These are phyloP conservation scores for Pleurostoma richardsiae DNA, from an alignment of 2,329 filamentous ascomycete species.

Conservation along the genomic window DNA sequence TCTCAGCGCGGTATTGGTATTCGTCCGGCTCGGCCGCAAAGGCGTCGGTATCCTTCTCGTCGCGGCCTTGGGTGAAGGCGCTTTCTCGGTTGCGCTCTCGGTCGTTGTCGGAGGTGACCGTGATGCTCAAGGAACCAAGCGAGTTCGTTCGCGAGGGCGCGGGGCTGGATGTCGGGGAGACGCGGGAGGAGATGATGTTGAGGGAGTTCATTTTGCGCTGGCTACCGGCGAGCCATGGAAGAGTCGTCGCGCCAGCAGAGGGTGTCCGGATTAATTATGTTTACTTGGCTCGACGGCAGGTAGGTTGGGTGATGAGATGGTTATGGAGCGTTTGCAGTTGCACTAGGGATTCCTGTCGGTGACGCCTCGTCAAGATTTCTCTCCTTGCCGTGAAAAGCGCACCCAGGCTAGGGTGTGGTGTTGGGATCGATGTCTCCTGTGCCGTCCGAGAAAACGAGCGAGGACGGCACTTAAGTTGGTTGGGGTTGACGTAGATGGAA, in stretches of 20 bases:
- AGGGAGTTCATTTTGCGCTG: conserved; percentile 83
- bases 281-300: neutral
- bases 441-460: too few species aligned
- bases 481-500: too few species aligned
- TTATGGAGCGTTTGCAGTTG: neutral
- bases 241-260: neutral
- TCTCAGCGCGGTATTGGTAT: conserved; percentile 19
- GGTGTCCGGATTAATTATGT: neutral
- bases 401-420: too few species aligned
- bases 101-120: conserved; percentile 36
- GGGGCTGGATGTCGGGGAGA: conserved; percentile 57
- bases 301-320: neutral
- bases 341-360: too few species aligned
- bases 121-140: conserved; percentile 45
- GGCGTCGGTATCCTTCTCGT: conserved; percentile 27
- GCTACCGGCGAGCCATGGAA: conserved; percentile 49
- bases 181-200: conserved; percentile 86
- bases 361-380: too few species aligned
- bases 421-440: too few species aligned
- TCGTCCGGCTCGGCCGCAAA: conserved; percentile 24
- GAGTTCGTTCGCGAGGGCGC: conserved; percentile 57
- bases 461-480: too few species aligned
- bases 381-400: too few species aligned
- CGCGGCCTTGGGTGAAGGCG: conserved; percentile 13
- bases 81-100: conserved; percentile 19